Conservation (phyloP, 192 early-diverging fungal genomes). For the Linnemannia hyalina region DNA sequence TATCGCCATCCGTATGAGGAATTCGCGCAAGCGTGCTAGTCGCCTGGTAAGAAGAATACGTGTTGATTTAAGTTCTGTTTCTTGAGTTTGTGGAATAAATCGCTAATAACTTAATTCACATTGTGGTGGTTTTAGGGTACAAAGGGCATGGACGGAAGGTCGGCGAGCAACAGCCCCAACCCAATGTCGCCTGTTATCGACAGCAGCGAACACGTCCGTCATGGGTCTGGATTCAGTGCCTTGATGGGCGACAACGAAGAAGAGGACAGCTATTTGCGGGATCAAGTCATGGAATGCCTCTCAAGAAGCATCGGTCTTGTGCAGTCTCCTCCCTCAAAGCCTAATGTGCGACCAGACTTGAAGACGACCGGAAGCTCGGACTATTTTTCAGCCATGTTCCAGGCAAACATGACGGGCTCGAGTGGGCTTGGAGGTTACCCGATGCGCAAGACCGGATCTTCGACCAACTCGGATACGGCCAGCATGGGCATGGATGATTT, state of each 20-base stretch:
- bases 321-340: constrained; percentile 20
- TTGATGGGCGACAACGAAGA: constrained; percentile 61
- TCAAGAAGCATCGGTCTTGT: constrained; percentile 70
- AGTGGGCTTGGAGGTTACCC: constrained; percentile 18
- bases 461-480: constrained; percentile 31
- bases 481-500: constrained; percentile 28
- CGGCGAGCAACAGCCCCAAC: constrained; percentile 19
- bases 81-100: not conserved
- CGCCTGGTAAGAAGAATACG: constrained; percentile 20
- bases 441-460: constrained; percentile 40
- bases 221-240: constrained; percentile 53
- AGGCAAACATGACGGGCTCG: constrained; percentile 31
- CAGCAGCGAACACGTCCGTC: constrained; percentile 44
- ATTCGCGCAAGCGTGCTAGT: constrained; percentile 29
- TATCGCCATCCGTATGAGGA: constrained; percentile 49
- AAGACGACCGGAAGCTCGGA: constrained; percentile 50
- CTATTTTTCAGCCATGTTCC: constrained; percentile 52
- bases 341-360: constrained; percentile 20
- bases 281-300: constrained; percentile 74
- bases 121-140: constrained; percentile 4
- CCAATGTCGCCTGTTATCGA: constrained; percentile 27
- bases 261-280: constrained; percentile 69
- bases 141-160: constrained; percentile 12
- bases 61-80: not conserved
- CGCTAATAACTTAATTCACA: not conserved